These are phyloP conservation scores for Mycena filopes DNA, from an alignment of 768 basidiomycete species.

Conservation along the genomic window DNA sequence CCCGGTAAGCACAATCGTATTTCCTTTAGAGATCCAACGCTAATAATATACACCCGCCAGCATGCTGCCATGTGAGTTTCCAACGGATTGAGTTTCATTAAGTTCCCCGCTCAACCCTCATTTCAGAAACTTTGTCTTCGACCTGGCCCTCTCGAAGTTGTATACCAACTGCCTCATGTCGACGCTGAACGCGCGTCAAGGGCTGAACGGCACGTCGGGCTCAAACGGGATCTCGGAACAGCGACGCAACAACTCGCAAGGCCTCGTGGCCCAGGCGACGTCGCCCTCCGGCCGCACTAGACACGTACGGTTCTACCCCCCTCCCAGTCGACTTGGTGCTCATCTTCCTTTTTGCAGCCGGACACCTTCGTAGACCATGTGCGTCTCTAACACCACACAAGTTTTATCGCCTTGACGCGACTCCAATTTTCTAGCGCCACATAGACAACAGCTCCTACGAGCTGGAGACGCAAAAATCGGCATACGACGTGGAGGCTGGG, in stretches of 20 bases:
- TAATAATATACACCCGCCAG: constrained; percentile 37
- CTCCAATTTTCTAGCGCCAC: constrained; percentile 18
- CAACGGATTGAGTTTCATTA: too few relatives aligned
- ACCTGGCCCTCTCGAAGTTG: constrained; percentile 58
- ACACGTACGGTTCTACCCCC: constrained; percentile 16
- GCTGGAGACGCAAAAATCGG: constrained; percentile 41
- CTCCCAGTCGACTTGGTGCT: not conserved
- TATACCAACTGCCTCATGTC: constrained; percentile 61
- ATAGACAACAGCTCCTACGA: constrained; percentile 40
- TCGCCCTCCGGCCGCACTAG: constrained; percentile 4
- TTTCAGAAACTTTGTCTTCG: constrained; percentile 60
- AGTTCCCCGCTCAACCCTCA: not conserved
- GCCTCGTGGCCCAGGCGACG: constrained; percentile 5
- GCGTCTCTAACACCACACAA: not conserved
- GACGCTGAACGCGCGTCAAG: constrained; percentile 57
- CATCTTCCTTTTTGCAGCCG: constrained; percentile 6
- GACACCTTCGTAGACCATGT: constrained; percentile 27
- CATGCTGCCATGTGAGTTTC: constrained; percentile 55
- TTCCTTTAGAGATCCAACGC: not conserved
- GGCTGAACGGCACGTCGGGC: constrained; percentile 41
- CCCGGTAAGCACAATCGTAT: constrained; percentile 15
- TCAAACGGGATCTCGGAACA: constrained; percentile 37
- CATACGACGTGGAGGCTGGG: constrained; percentile 27
- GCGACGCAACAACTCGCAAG: constrained; percentile 37
- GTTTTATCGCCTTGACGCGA: not conserved